phyloP scores from a whole-genome alignment of 495 filamentous ascomycete genomes.

The Penicillium lividum region DNA sequence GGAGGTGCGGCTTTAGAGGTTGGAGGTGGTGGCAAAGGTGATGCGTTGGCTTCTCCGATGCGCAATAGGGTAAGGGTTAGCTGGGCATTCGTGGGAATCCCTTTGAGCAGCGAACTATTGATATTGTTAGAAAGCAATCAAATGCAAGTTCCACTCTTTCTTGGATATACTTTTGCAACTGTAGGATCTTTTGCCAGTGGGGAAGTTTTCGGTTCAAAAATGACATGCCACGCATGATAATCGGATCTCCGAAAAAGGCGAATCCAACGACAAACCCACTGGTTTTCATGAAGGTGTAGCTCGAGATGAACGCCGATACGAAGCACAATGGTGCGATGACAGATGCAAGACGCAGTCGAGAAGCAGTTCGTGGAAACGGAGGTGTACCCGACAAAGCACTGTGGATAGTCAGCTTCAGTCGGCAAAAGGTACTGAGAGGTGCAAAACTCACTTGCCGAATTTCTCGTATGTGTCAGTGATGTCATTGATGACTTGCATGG shows the following conservation, averaged over 20 bases:
- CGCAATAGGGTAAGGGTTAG: conserved; percentile 81
- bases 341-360: conserved; percentile 63
- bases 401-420: conserved; percentile 3
- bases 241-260: conserved; percentile 78
- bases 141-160: background rate
- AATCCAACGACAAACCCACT: conserved; percentile 64
- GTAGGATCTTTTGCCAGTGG: conserved; percentile 73
- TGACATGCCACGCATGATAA: conserved; percentile 60
- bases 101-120: conserved; percentile 69
- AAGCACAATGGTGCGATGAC: conserved; percentile 60
- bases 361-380: conserved; percentile 66
- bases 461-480: conserved; percentile 78
- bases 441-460: conserved; percentile 64
- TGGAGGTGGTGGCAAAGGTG: conserved; percentile 78
- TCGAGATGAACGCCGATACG: conserved; percentile 59
- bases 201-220: conserved; percentile 68
- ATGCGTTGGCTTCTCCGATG: conserved; percentile 77
- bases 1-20: conserved; percentile 55
- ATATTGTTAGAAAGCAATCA: conserved; percentile 7
- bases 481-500: conserved; percentile 75
- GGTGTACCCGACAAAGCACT: conserved; percentile 73
- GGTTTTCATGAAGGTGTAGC: conserved; percentile 70
- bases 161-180: conserved; percentile 60
- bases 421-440: background rate
- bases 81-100: conserved; percentile 84